Conservation (phyloP, 371 early-diverging fungal species). For the Dentiscutata heterogama region DNA sequence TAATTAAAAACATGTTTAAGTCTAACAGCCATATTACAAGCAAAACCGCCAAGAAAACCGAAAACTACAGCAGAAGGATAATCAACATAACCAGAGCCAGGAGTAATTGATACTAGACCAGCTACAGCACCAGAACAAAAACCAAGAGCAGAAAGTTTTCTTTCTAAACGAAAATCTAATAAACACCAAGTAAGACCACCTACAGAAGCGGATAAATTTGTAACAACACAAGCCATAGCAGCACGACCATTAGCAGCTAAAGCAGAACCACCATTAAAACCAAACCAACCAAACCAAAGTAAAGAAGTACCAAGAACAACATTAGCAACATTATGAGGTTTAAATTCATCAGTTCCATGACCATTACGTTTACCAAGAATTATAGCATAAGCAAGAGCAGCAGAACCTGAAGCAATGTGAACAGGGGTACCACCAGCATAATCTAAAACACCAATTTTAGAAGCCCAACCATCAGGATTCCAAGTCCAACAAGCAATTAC, state of each 20-base stretch:
- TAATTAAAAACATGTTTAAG: constrained; percentile 83
- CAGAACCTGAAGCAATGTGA: constrained; percentile 93
- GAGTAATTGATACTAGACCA: constrained; percentile 94
- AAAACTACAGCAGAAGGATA: constrained; percentile 86
- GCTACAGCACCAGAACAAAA: constrained; percentile 96
- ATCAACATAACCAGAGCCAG: constrained; percentile 88
- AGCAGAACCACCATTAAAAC: constrained; percentile 80
- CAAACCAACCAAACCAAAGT: constrained; percentile 89
- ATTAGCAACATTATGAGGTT: constrained; percentile 91
- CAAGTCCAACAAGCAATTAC: constrained; percentile 94
- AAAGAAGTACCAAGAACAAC: constrained; percentile 89
- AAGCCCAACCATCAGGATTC: constrained; percentile 85
- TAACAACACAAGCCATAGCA: constrained; percentile 86
- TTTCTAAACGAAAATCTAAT: constrained; percentile 79
- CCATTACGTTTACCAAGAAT: constrained; percentile 85
- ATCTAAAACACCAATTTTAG: constrained; percentile 67
- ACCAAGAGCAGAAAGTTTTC: constrained; percentile 85
- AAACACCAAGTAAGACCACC: constrained; percentile 89
- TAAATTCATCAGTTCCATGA: constrained; percentile 68
- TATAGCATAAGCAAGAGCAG: constrained; percentile 89
- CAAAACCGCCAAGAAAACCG: constrained; percentile 76
- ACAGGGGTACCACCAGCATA: constrained; percentile 95
- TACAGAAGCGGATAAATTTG: constrained; percentile 85
- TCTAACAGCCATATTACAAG: constrained; percentile 81
- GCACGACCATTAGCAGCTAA: constrained; percentile 84